Evolutionary conservation across 371 early-diverging fungal genomes (phyloP).

Genomic region (Batkoa obscura): DNA sequence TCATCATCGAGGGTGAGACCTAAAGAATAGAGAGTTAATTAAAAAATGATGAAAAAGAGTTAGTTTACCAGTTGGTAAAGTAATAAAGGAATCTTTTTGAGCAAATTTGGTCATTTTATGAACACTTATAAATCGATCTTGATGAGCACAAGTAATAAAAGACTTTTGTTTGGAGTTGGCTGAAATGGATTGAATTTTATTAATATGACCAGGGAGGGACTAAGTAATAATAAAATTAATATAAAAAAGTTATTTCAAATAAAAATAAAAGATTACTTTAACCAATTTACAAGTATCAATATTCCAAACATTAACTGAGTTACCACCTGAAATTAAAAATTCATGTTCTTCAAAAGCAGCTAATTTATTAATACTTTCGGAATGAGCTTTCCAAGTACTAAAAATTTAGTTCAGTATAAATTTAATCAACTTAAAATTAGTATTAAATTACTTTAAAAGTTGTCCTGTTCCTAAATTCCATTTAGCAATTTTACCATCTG

Average conservation of each 20-base stretch:
- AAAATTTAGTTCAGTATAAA: no score
- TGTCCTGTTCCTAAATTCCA: neutral
- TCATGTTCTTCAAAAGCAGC: neutral
- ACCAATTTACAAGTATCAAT: neutral
- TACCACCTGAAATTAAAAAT: neutral
- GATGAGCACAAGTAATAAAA: neutral
- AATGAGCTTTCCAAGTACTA: neutral
- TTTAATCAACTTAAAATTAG: neutral
- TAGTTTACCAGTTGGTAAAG: neutral
- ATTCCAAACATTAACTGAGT: slow-evolving; percentile 1
- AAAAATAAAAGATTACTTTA: neutral
- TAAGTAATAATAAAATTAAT: no score
- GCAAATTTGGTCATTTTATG: no score
- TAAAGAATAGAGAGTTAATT: neutral
- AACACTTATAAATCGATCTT: slow-evolving; percentile 1
- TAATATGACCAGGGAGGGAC: neutral
- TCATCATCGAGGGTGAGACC: slow-evolving; percentile 2
- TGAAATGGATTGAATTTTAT: neutral
- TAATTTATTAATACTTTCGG: neutral
- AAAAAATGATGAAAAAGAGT: neutral
- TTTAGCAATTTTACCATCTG: neutral
- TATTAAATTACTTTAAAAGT: neutral
- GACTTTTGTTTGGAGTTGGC: neutral
- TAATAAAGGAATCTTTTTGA: no score
- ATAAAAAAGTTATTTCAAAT: neutral